phyloP scores from a whole-genome alignment of 805 yeast genomes.

The Yarrowia sp. region DNA sequence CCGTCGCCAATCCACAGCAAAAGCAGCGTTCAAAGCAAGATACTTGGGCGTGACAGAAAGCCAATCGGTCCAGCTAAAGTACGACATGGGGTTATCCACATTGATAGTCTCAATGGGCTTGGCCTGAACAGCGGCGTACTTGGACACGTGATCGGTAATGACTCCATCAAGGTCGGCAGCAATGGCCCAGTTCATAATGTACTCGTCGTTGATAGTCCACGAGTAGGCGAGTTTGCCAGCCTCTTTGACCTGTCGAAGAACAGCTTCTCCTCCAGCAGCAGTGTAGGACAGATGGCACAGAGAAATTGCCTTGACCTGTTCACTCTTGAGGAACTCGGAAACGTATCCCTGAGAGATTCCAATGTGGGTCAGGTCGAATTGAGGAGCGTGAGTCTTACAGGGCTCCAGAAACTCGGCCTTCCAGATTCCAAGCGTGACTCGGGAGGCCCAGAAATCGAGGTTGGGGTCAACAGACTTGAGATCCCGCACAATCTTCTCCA shows the following conservation, averaged over 20 bases:
- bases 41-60: not conserved
- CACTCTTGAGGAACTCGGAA: conserved; percentile 41
- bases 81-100: conserved; percentile 19
- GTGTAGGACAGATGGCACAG: conserved; percentile 43
- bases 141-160: conserved; percentile 40
- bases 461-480: conserved; percentile 43
- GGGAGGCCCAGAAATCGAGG: conserved; percentile 45
- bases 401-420: conserved; percentile 46
- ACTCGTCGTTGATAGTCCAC: conserved; percentile 52
- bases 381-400: conserved; percentile 41
- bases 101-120: conserved; percentile 19
- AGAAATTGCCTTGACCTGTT: conserved; percentile 58
- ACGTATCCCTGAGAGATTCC: conserved; percentile 42
- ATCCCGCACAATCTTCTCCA: conserved; percentile 41
- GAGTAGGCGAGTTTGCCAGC: conserved; percentile 43
- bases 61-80: conserved; percentile 23
- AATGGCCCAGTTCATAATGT: conserved; percentile 41
- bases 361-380: conserved; percentile 38
- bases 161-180: conserved; percentile 41
- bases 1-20: conserved; percentile 13
- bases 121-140: not conserved
- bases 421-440: conserved; percentile 55
- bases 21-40: not conserved
- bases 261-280: conserved; percentile 42
- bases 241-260: conserved; percentile 37